phyloP scores from a whole-genome alignment of 2,329 filamentous ascomycete species.

The Ceratocystis diversiconidia region DNA sequence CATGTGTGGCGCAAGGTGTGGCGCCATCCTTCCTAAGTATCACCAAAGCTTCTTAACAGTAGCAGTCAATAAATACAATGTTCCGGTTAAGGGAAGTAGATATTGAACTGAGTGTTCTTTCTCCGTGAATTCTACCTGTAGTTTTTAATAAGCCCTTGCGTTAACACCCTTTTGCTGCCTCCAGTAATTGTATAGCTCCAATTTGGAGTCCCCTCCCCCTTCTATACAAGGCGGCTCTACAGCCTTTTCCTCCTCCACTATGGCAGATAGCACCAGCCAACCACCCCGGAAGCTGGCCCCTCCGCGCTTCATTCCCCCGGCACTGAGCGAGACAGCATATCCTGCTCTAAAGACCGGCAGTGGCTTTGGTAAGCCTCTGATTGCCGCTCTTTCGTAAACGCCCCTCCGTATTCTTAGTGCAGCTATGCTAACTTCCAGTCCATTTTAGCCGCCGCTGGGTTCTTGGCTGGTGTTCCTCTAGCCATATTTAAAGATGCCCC shows the following conservation, averaged over 20 bases:
- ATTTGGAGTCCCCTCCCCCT: neutral
- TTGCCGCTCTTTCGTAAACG: neutral
- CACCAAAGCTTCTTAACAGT: neutral
- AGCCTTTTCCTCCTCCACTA: neutral
- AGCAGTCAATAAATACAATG: neutral
- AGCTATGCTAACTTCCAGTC: neutral
- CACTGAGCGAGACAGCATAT: slow-evolving; percentile 9
- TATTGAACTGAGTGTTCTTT: too few relatives aligned
- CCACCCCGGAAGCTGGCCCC: slow-evolving; percentile 6
- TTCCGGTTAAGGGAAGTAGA: too few relatives aligned
- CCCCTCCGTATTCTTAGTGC: neutral
- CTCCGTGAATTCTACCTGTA: too few relatives aligned
- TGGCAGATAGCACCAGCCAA: slow-evolving; percentile 6
- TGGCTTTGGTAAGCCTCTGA: slow-evolving; percentile 8
- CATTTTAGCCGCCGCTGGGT: slow-evolving; percentile 38
- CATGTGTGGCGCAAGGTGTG: neutral
- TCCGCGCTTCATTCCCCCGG: slow-evolving; percentile 16
- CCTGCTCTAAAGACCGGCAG: slow-evolving; percentile 13
- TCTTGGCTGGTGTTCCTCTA: slow-evolving; percentile 50
- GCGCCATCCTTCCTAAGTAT: neutral
- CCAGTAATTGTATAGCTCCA: neutral
- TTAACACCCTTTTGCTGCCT: neutral
- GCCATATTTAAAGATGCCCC: slow-evolving; percentile 57
- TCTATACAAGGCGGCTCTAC: neutral
- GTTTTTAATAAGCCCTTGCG: neutral